phyloP scores from a whole-genome alignment of 169 alveolate species.

The Cyclospora cayetanensis region DNA sequence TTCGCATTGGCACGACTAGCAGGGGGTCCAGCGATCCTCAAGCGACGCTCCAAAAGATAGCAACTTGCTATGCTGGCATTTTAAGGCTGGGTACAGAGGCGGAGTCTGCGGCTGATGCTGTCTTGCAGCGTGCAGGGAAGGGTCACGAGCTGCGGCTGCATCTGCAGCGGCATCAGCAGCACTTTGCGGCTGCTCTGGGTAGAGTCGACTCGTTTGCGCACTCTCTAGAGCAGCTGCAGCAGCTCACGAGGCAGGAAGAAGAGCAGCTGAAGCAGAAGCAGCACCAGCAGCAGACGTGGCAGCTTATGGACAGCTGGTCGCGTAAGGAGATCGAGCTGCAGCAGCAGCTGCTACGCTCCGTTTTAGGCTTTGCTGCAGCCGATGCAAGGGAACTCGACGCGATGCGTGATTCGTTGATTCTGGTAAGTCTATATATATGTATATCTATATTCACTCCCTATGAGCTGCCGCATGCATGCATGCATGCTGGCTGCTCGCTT shows the following conservation, averaged over 20 bases:
- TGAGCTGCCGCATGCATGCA: too few species aligned
- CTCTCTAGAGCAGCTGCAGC: conserved; percentile 59
- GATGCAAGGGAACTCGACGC: conserved; percentile 51
- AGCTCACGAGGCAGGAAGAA: conserved; percentile 55
- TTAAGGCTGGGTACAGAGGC: conserved; percentile 31
- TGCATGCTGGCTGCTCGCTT: too few species aligned
- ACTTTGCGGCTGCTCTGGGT: conserved; percentile 56
- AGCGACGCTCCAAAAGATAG: conserved; percentile 9
- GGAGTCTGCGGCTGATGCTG: conserved; percentile 41
- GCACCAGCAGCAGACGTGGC: conserved; percentile 16
- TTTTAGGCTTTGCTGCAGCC: conserved; percentile 30
- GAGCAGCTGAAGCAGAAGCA: conserved; percentile 46
- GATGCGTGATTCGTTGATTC: conserved; percentile 46
- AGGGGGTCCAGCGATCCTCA: conserved; percentile 6
- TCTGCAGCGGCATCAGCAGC: conserved; percentile 50
- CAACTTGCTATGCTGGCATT: conserved; percentile 2
- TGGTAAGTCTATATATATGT: too few species aligned
- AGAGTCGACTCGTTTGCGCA: conserved; percentile 42
- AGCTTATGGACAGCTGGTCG: conserved; percentile 55
- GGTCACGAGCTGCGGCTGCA: conserved; percentile 55
- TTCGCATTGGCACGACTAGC: conserved; percentile 18
- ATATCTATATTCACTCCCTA: too few species aligned
- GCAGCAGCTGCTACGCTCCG: conserved; percentile 38
- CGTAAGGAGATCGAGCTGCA: conserved; percentile 38
- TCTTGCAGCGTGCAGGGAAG: conserved; percentile 38